Conservation (phyloP, 2,329 filamentous ascomycete species). For the Phialocephala sp. region DNA sequence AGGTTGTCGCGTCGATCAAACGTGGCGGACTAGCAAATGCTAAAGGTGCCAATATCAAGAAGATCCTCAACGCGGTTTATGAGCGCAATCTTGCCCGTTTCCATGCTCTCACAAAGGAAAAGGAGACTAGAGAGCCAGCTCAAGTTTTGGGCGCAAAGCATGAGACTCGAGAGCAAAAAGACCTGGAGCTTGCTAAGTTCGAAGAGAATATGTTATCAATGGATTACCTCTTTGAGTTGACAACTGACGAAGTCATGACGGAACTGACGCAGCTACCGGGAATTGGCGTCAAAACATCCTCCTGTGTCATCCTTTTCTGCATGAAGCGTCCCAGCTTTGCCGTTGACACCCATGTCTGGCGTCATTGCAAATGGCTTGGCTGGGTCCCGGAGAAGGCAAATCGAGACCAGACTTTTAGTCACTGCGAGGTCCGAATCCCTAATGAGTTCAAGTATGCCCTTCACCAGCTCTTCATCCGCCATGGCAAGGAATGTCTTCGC, state of each 20-base stretch:
- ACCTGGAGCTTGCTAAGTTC: slow-evolving; percentile 61
- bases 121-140: slow-evolving; percentile 48
- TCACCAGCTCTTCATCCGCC: slow-evolving; percentile 60
- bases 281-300: slow-evolving; percentile 62
- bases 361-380: slow-evolving; percentile 57
- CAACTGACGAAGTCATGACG: slow-evolving; percentile 54
- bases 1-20: slow-evolving; percentile 73
- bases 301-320: slow-evolving; percentile 63
- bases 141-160: slow-evolving; percentile 50
- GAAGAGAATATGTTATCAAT: slow-evolving; percentile 63
- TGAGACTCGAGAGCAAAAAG: slow-evolving; percentile 54
- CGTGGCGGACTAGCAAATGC: slow-evolving; percentile 71
- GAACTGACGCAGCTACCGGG: slow-evolving; percentile 57
- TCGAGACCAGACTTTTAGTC: slow-evolving; percentile 55
- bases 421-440: slow-evolving; percentile 58
- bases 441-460: slow-evolving; percentile 60
- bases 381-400: slow-evolving; percentile 60
- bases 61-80: slow-evolving; percentile 74
- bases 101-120: slow-evolving; percentile 53
- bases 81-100: slow-evolving; percentile 66
- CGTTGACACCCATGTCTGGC: slow-evolving; percentile 62
- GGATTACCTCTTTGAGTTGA: slow-evolving; percentile 55
- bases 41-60: slow-evolving; percentile 76
- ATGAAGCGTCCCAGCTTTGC: slow-evolving; percentile 59
- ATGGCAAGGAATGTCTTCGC: slow-evolving; percentile 55